These are phyloP conservation scores for Fusarium drepaniforme DNA, from an alignment of 2,329 filamentous ascomycete genomes.

Conservation along the genomic window DNA sequence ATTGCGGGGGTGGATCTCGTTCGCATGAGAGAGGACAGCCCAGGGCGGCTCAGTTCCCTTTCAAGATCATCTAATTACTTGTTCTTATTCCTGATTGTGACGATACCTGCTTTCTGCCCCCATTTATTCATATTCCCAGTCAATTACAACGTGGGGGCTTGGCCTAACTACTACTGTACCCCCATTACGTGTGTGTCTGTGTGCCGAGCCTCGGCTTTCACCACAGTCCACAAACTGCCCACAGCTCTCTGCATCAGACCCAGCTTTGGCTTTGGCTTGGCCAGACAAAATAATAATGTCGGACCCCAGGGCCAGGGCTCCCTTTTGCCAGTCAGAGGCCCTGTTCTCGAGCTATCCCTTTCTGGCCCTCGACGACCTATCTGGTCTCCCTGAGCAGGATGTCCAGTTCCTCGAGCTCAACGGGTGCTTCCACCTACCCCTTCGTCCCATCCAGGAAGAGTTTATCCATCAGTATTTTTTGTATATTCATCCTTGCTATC, in stretches of 20 bases:
- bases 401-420: conserved; percentile 16
- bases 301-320: neutral
- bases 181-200: neutral
- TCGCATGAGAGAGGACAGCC: neutral
- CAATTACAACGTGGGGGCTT: neutral
- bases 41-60: neutral
- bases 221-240: neutral
- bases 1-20: conserved; percentile 10
- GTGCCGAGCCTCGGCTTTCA: neutral
- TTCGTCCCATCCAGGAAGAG: conserved; percentile 8
- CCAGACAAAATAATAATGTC: conserved; percentile 1
- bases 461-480: conserved; percentile 14
- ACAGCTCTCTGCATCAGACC: neutral
- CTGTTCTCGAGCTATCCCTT: conserved; percentile 7
- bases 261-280: neutral
- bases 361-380: neutral
- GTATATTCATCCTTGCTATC: conserved; percentile 33
- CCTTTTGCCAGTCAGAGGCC: conserved; percentile 12
- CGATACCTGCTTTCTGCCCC: neutral
- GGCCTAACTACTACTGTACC: neutral
- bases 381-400: conserved; percentile 6
- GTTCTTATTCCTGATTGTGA: neutral
- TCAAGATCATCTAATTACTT: neutral
- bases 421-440: conserved; percentile 10
- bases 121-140: neutral